Percentiles rank a stretch among this genome's conserved stretches.
phyloP scores from a whole-genome alignment of 140 eudicot genomes.

The Bidens hawaiensis region DNA sequence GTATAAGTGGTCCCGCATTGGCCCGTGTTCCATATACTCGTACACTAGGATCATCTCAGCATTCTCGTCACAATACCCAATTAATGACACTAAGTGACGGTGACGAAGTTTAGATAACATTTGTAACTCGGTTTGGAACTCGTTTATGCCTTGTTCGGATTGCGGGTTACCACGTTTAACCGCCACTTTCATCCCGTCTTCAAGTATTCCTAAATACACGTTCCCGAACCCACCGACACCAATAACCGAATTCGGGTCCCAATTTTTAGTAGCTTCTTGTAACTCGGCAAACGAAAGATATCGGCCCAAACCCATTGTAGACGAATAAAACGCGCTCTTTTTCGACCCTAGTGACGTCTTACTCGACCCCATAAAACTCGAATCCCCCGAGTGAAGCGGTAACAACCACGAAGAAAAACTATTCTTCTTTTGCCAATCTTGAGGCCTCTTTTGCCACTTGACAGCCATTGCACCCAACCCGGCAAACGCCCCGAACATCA shows the following conservation, averaged over 20 bases:
- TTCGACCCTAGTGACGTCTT: slow-evolving; percentile 57
- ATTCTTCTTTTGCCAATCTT: slow-evolving; percentile 77
- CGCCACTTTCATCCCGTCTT: slow-evolving; percentile 65
- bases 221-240: slow-evolving; percentile 94
- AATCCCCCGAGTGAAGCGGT: slow-evolving; percentile 69
- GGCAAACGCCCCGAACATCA: slow-evolving; percentile 91
- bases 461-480: slow-evolving; percentile 93
- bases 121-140: slow-evolving; percentile 81
- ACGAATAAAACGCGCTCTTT: slow-evolving; percentile 53
- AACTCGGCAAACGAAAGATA: slow-evolving; percentile 60
- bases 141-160: slow-evolving; percentile 81
- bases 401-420: slow-evolving; percentile 87
- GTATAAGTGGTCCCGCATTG: slow-evolving; percentile 71
- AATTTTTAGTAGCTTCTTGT: slow-evolving; percentile 62
- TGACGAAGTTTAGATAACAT: slow-evolving; percentile 84
- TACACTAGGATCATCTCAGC: slow-evolving; percentile 78
- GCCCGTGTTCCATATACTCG: slow-evolving; percentile 82
- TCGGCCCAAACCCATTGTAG: slow-evolving; percentile 66
- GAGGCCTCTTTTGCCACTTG: slow-evolving; percentile 87
- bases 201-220: slow-evolving; percentile 58
- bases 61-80: slow-evolving; percentile 87
- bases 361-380: slow-evolving; percentile 48
- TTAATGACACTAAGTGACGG: slow-evolving; percentile 73
- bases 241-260: slow-evolving; percentile 52
- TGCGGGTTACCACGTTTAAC: slow-evolving; percentile 82